Conservation (phyloP, 371 early-diverging fungal genomes). For the Mycotypha africana region DNA sequence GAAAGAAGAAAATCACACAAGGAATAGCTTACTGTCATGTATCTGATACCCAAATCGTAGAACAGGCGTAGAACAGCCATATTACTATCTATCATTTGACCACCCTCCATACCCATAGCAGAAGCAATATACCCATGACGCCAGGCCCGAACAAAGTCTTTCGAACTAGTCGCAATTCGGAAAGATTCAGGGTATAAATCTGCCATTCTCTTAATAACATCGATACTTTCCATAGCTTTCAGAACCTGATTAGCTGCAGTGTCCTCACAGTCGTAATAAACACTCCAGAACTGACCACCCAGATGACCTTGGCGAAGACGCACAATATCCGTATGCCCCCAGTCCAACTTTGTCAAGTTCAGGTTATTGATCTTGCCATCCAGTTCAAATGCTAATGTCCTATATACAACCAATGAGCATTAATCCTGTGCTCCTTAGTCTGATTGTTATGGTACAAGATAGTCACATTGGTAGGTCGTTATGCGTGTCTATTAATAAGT, state of each 20-base stretch:
- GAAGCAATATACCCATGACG: slow-evolving; percentile 47
- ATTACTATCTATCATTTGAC: slow-evolving; percentile 60
- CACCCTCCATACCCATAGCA: slow-evolving; percentile 66
- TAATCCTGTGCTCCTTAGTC: no score
- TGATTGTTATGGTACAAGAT: no score
- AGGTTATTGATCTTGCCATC: slow-evolving; percentile 37
- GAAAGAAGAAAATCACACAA: neutral
- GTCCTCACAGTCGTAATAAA: slow-evolving; percentile 42
- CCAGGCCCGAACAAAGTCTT: slow-evolving; percentile 41
- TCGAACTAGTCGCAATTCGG: slow-evolving; percentile 36
- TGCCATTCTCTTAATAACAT: slow-evolving; percentile 52
- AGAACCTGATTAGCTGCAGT: slow-evolving; percentile 28
- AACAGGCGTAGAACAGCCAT: slow-evolving; percentile 49
- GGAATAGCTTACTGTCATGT: slow-evolving; percentile 50
- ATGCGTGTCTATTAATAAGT: slow-evolving; percentile 40
- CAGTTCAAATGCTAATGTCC: slow-evolving; percentile 25
- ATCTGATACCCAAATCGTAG: slow-evolving; percentile 58
- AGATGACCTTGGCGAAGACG: slow-evolving; percentile 43
- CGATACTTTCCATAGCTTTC: slow-evolving; percentile 52
- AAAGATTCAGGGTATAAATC: slow-evolving; percentile 46
- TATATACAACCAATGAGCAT: slow-evolving; percentile 1
- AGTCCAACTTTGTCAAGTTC: slow-evolving; percentile 28
- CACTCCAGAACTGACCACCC: slow-evolving; percentile 62
- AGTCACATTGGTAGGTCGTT: slow-evolving; percentile 42
- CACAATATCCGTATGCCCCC: slow-evolving; percentile 40